Percentiles rank a stretch among this genome's conserved stretches.
These are phyloP conservation scores for Microdochium nivale DNA, from an alignment of 2,329 filamentous ascomycete species.

Conservation along the genomic window DNA sequence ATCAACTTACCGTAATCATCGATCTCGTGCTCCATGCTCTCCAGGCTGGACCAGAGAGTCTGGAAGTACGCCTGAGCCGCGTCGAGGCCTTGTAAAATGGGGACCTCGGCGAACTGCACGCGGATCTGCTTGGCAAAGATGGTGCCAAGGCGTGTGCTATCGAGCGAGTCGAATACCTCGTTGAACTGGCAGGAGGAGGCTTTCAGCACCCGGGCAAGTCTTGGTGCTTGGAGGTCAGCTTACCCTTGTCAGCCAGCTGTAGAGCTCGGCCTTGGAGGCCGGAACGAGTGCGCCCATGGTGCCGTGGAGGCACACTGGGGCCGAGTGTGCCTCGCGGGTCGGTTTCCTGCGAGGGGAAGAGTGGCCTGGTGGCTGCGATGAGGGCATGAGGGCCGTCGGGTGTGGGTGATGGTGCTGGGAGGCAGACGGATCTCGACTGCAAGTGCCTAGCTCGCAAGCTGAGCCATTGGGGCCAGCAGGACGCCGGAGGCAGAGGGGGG, in stretches of 20 bases:
- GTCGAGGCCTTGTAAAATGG: slow-evolving; percentile 10
- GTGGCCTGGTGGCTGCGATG: not conserved
- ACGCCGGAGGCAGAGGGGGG: not conserved
- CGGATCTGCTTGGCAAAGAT: slow-evolving; percentile 10
- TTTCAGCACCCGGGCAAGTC: not conserved
- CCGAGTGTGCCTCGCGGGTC: no score
- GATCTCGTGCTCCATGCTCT: slow-evolving; percentile 13
- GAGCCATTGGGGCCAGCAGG: not conserved
- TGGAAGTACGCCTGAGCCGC: slow-evolving; percentile 6
- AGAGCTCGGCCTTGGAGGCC: not conserved
- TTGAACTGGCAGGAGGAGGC: slow-evolving; percentile 6
- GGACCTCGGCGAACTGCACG: slow-evolving; percentile 12
- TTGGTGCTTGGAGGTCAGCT: not conserved
- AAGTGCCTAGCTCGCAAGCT: not conserved
- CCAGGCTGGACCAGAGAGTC: slow-evolving; percentile 7
- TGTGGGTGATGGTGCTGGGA: not conserved
- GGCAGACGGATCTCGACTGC: not conserved
- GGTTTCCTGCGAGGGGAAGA: no score
- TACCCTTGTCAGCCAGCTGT: not conserved
- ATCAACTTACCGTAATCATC: slow-evolving; percentile 8
- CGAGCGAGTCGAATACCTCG: slow-evolving; percentile 9
- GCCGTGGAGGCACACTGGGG: not conserved
- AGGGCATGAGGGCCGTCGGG: not conserved
- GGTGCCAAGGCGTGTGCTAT: slow-evolving; percentile 5
- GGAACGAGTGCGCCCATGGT: not conserved